Evolutionary conservation across 495 filamentous ascomycete genomes (phyloP), one percentile per base, ranked within the genome.

Genomic region (Chaetomidium leptoderma): DNA sequence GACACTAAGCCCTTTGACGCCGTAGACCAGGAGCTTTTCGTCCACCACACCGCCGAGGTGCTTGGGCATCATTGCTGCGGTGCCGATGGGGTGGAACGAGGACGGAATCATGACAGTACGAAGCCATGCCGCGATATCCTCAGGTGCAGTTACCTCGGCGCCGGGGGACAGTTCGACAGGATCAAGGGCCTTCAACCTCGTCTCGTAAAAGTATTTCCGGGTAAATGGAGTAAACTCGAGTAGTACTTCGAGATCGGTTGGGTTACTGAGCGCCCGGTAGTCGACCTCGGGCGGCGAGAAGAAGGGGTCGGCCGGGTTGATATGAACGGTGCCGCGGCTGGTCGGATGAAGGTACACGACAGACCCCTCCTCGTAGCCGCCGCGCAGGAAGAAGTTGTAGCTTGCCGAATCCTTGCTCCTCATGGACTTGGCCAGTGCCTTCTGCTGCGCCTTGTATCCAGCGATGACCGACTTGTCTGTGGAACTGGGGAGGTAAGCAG

Each of bases 11-110:
- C 44, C 53, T 50, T 66, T 57, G 11, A 72, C 64, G 6, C 73
- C 73, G 47, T 77, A 76, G 1, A 77, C 75, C 40, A 58, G 55
- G n/a, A 77, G 59, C 8, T 56, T 54, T 58, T 70, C 64, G 47
- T 74, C 70, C 24, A 77, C 76, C 2, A 78, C 74, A n/a, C 83
- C 81, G 23, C 81, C 81, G 0, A 75, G 62, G 27, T 76, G 67
- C 32, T 66, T 68, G 6, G 83, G 81, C 69, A 84, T 66, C 81
- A 68, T 72, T 16, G 68, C 49, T 13, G 63, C 61, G 4, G 69
- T 74, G 13, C 72, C 67, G 0, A 72, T 60, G 23, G 72, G 72
- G 44, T 79, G 76, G 50, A 70, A 78, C 0, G 21, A 43, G 6
- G 32, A 50, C 30, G 53, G 62, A 26, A 32, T 36, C 53, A 60